A percentile compares a stretch with the other conserved stretches of the same genome.
phyloP scores from a whole-genome alignment of 148 eudicot species.

The Hydrangea macrophylla region DNA sequence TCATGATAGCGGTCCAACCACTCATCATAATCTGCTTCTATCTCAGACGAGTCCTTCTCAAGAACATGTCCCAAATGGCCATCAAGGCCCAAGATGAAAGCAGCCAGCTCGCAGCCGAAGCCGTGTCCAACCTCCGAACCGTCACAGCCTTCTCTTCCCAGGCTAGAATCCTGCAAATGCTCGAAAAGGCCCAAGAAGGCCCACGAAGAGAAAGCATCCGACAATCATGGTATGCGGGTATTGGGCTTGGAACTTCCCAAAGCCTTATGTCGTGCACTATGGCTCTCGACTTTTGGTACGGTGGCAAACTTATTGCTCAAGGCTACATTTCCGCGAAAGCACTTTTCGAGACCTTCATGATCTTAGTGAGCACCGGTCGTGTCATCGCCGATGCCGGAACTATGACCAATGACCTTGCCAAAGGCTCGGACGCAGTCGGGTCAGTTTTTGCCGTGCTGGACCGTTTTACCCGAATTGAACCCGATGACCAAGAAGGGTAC shows the following conservation, averaged over 20 bases:
- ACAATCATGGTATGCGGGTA: slow-evolving; percentile 77
- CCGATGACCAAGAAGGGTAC: slow-evolving; percentile 58
- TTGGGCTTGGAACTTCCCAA: slow-evolving; percentile 70
- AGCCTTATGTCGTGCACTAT: slow-evolving; percentile 53
- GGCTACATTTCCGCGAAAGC: slow-evolving; percentile 47
- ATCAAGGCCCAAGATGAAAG: slow-evolving; percentile 71
- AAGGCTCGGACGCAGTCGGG: slow-evolving; percentile 66
- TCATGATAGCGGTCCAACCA: slow-evolving; percentile 78
- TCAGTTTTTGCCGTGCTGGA: slow-evolving; percentile 72
- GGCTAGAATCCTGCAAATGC: slow-evolving; percentile 61
- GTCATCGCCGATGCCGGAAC: slow-evolving; percentile 90
- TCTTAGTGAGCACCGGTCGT: slow-evolving; percentile 74
- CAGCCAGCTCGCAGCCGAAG: slow-evolving; percentile 80
- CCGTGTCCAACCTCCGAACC: slow-evolving; percentile 75
- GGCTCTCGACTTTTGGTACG: slow-evolving; percentile 90
- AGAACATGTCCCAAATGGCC: slow-evolving; percentile 68
- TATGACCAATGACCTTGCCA: slow-evolving; percentile 80
- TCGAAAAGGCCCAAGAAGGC: slow-evolving; percentile 61
- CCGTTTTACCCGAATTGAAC: slow-evolving; percentile 61
- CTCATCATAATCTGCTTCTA: slow-evolving; percentile 60
- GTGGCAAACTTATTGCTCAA: slow-evolving; percentile 58
- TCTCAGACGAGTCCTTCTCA: slow-evolving; percentile 58
- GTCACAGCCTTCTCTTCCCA: slow-evolving; percentile 80
- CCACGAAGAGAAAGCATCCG: slow-evolving; percentile 63
- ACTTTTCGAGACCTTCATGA: slow-evolving; percentile 70